Evolutionary conservation across 2,329 filamentous ascomycete species (phyloP).

Genomic region (Diatrype stigma): DNA sequence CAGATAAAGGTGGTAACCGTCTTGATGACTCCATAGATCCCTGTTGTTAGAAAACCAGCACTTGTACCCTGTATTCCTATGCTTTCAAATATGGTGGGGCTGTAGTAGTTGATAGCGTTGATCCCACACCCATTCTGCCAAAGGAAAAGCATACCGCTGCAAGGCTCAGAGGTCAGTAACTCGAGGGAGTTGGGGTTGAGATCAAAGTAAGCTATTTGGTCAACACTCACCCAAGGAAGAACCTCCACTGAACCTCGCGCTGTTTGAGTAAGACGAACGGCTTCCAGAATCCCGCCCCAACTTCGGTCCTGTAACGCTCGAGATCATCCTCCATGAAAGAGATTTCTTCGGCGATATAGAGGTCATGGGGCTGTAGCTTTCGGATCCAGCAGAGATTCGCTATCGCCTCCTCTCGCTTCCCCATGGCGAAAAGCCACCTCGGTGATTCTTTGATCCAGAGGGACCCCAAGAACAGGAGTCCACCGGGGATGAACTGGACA

Average conservation of each 20-base stretch:
- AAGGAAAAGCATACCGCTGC: conserved; percentile 67
- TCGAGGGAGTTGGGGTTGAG: no score
- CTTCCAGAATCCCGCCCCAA: conserved; percentile 72
- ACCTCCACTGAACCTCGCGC: conserved; percentile 61
- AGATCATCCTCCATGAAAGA: conserved; percentile 66
- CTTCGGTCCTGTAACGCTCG: conserved; percentile 56
- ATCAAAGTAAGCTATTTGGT: no score
- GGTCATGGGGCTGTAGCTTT: conserved; percentile 49
- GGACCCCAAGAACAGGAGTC: conserved; percentile 56
- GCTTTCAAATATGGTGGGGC: conserved; percentile 59
- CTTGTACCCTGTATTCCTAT: conserved; percentile 57
- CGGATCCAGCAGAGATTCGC: conserved; percentile 61
- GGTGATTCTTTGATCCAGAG: conserved; percentile 62
- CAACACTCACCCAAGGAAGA: conserved; percentile 53
- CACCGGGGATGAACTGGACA: conserved; percentile 64
- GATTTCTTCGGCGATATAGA: conserved; percentile 71
- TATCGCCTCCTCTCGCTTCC: conserved; percentile 54
- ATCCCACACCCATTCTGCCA: conserved; percentile 76
- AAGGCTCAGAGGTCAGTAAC: no score
- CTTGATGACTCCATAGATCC: conserved; percentile 63
- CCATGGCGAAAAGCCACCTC: conserved; percentile 64
- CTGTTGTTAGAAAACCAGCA: conserved; percentile 57
- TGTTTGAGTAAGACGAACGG: conserved; percentile 58
- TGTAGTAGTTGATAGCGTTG: conserved; percentile 64
- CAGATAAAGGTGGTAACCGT: conserved; percentile 58